Percentiles rank a stretch among this genome's conserved stretches.
Conservation (phyloP, 352 stramenopile genomes). For the Phytophthora constricta region DNA sequence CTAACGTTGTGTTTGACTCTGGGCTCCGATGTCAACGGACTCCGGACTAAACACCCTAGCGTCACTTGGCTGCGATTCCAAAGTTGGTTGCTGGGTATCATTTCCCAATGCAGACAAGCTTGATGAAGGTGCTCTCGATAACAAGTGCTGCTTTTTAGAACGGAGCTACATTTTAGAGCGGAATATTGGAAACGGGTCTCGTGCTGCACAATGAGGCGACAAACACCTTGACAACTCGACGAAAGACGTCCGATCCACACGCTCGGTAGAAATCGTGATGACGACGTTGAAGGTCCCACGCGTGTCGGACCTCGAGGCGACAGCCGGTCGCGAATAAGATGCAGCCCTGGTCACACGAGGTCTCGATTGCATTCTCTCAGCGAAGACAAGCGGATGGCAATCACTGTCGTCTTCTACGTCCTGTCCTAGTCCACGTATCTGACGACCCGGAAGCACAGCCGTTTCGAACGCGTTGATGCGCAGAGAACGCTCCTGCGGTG, state of each 20-base stretch:
- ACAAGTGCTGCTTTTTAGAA: not conserved
- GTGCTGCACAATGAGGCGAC: not conserved
- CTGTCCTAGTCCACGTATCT: too few relatives aligned
- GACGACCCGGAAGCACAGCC: too few relatives aligned
- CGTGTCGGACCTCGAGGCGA: slow-evolving; percentile 22
- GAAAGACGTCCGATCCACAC: not conserved
- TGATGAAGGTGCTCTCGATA: not conserved
- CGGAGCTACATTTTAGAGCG: not conserved
- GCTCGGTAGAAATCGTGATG: not conserved
- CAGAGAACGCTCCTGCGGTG: too few relatives aligned
- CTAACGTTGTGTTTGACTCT: not conserved
- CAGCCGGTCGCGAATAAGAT: slow-evolving; percentile 8
- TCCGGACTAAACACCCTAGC: slow-evolving; percentile 19
- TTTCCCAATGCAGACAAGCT: not conserved
- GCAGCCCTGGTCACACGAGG: too few relatives aligned
- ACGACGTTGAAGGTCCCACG: slow-evolving; percentile 10
- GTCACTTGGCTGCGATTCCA: slow-evolving; percentile 1
- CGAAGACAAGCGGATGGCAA: too few relatives aligned
- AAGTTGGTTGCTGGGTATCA: too few relatives aligned
- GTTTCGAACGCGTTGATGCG: too few relatives aligned
- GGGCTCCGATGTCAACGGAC: slow-evolving; percentile 8
- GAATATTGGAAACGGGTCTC: not conserved
- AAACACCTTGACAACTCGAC: not conserved
- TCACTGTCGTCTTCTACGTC: too few relatives aligned
- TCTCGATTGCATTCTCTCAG: too few relatives aligned